Evolutionary conservation across 2,329 filamentous ascomycete species (phyloP), one percentile per base, ranked within the genome.

Genomic region (Aspergillus ibericus): DNA sequence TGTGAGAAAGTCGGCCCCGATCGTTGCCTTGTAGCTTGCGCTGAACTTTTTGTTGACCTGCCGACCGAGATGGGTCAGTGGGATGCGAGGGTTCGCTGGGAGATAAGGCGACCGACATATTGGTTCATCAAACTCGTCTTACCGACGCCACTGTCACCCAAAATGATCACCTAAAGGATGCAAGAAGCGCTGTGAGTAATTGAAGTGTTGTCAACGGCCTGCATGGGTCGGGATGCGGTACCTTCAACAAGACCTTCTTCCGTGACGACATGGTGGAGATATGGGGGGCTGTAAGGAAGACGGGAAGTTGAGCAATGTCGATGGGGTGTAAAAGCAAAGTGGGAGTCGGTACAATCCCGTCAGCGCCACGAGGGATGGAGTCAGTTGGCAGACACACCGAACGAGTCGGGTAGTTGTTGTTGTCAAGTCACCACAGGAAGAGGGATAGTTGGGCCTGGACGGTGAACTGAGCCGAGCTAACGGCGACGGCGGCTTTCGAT

Each of bases 41-140:
- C 93, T 97, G 83, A 99, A 99, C 78, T 99, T 98, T 83, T 99
- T 99, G 84, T 99, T 99, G 85, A 99, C 93, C 93, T 98, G 68
- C 49, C 55, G 7, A 29, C 25, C 25, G 47, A 55, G 38, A 40
- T 18, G 51, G 42, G 60, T 69, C 58, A 68, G 68, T 56, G 35
- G 44, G 13, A 56, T 36, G 38, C 32, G 54, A 42, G 58, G 40
- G 20, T 40, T 25, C 16, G 20, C 16, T 49, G 40, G 44, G 50
- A 34, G 10, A 32, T 54, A 47, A 50, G 62, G 63, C 58, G 58
- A 70, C 90, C 77, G 87, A 98, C 95, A 91, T 98, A 99, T 98
- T 99, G 95, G 82, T 99, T 99, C 95, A 99, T 99, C 86, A 99
- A 88, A 80, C 92, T 97, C 62, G 95, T 99, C 85, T 99, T 99